Percentiles rank a stretch among this genome's conserved stretches.
phyloP scores from a whole-genome alignment of 805 yeast species.

The Kazachstania martiniae region DNA sequence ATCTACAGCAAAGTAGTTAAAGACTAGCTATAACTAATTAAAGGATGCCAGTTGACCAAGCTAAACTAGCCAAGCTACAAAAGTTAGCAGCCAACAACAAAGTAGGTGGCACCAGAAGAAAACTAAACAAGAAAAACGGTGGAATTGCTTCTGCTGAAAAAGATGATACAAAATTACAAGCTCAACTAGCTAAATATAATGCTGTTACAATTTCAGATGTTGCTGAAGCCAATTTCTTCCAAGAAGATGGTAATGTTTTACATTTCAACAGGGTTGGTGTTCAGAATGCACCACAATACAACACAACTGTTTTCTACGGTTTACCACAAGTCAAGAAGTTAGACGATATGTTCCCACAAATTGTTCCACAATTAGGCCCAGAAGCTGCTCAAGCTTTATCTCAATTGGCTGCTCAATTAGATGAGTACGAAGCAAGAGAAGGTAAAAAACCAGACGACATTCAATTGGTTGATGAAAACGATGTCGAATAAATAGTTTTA shows the following conservation, averaged over 20 bases:
- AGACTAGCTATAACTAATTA: too few species aligned
- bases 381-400: slow-evolving; percentile 86
- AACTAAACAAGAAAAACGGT: slow-evolving; percentile 58
- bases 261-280: slow-evolving; percentile 96
- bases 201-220: slow-evolving; percentile 82
- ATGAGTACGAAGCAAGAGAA: slow-evolving; percentile 25
- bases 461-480: neutral
- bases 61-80: slow-evolving; percentile 85
- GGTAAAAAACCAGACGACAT: slow-evolving; percentile 1
- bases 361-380: slow-evolving; percentile 92
- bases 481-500: neutral
- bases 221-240: slow-evolving; percentile 96
- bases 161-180: slow-evolving; percentile 86
- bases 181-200: slow-evolving; percentile 77
- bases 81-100: slow-evolving; percentile 66
- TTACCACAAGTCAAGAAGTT: slow-evolving; percentile 86
- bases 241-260: slow-evolving; percentile 89
- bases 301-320: slow-evolving; percentile 93
- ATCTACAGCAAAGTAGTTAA: too few species aligned
- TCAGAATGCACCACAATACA: slow-evolving; percentile 82
- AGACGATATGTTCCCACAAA: slow-evolving; percentile 86
- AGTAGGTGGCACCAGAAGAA: slow-evolving; percentile 82
- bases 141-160: slow-evolving; percentile 45
- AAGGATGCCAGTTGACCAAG: slow-evolving; percentile 82
- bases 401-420: slow-evolving; percentile 76